These are phyloP conservation scores for Yamadazyma laniorum DNA, from an alignment of 805 yeast genomes.

Conservation along the genomic window DNA sequence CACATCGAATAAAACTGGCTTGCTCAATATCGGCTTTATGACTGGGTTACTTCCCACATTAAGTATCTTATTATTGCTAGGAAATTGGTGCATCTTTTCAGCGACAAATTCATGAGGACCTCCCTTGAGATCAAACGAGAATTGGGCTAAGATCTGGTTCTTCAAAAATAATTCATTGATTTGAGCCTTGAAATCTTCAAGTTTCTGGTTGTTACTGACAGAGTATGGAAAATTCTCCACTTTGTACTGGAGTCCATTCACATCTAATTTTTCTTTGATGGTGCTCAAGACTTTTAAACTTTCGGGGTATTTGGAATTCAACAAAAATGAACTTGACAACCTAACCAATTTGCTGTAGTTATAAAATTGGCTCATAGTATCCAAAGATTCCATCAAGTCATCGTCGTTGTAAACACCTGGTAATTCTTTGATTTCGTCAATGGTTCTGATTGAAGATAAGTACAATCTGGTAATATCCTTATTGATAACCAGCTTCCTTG, in stretches of 20 bases:
- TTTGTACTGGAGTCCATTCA: constrained; percentile 19
- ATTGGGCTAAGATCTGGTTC: constrained; percentile 49
- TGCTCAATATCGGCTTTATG: constrained; percentile 64
- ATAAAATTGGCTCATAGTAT: constrained; percentile 48
- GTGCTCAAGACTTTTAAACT: constrained; percentile 43
- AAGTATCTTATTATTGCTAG: constrained; percentile 23
- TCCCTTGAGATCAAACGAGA: constrained; percentile 26
- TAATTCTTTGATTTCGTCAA: constrained; percentile 64
- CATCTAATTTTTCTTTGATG: constrained; percentile 19
- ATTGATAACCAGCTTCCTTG: constrained; percentile 24
- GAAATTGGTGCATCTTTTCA: constrained; percentile 45
- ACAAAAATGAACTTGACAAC: constrained; percentile 46
- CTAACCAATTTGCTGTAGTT: constrained; percentile 40
- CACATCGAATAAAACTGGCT: constrained; percentile 89
- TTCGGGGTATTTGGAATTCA: constrained; percentile 41
- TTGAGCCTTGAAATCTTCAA: constrained; percentile 21
- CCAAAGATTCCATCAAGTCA: constrained; percentile 55
- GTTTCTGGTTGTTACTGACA: constrained; percentile 38
- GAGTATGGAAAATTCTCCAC: constrained; percentile 41
- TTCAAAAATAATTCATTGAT: constrained; percentile 19
- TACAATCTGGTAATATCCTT: constrained; percentile 50
- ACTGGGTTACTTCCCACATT: constrained; percentile 21
- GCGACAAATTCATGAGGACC: constrained; percentile 22
- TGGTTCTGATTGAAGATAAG: constrained; percentile 50
- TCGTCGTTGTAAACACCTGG: constrained; percentile 94